Evolutionary conservation across 805 yeast genomes (phyloP).

Genomic region (Suhomyces prunicola): DNA sequence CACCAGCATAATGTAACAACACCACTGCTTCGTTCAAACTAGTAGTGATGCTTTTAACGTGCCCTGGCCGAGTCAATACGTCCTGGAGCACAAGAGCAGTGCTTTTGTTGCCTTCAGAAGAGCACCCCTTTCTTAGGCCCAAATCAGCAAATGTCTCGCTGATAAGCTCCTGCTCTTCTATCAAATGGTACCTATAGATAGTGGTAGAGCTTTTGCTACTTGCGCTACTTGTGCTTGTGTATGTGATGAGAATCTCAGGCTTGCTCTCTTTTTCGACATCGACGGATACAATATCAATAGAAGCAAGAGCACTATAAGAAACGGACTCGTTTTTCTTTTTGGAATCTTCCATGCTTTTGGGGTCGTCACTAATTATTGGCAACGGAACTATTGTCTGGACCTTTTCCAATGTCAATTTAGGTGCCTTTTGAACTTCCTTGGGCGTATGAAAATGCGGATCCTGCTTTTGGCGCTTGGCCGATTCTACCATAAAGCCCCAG

Average conservation of each 20-base stretch:
- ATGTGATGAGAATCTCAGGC: slow-evolving; percentile 46
- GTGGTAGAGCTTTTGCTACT: slow-evolving; percentile 14
- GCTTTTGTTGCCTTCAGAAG: not conserved
- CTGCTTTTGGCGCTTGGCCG: slow-evolving; percentile 44
- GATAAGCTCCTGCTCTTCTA: slow-evolving; percentile 19
- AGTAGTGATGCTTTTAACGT: slow-evolving; percentile 28
- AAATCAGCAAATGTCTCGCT: slow-evolving; percentile 30
- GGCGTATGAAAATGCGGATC: slow-evolving; percentile 53
- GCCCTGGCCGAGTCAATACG: slow-evolving; percentile 22
- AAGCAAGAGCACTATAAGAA: slow-evolving; percentile 13
- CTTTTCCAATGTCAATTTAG: slow-evolving; percentile 36
- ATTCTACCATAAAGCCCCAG: slow-evolving; percentile 54
- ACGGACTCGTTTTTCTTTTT: not conserved
- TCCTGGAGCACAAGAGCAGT: slow-evolving; percentile 26
- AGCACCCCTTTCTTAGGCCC: slow-evolving; percentile 15
- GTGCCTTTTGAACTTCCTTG: slow-evolving; percentile 38
- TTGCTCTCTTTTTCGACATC: slow-evolving; percentile 38
- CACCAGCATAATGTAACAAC: slow-evolving; percentile 39
- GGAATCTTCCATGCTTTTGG: not conserved
- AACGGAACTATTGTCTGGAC: slow-evolving; percentile 26
- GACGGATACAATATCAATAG: slow-evolving; percentile 47
- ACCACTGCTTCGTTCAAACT: slow-evolving; percentile 40
- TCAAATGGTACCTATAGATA: slow-evolving; percentile 28
- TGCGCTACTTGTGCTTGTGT: slow-evolving; percentile 18
- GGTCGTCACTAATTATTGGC: slow-evolving; percentile 16